Base-by-base conservation (phyloP, 2,329 filamentous ascomycete species). In the Monosporascus sp. region DNA sequence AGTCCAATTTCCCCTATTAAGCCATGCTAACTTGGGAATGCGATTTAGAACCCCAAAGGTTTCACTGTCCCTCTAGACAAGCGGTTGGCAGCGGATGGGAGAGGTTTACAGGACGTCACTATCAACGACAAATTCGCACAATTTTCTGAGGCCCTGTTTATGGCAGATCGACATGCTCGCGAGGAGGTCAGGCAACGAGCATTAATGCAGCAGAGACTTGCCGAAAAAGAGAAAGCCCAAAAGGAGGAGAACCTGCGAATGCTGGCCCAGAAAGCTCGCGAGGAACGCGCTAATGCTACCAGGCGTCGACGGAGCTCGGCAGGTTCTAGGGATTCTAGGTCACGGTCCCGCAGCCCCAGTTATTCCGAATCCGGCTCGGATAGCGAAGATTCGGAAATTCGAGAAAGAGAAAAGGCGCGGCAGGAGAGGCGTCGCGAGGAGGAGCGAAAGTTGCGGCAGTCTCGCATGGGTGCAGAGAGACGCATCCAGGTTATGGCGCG, bases 71-170 rank as follows among this genome's bases (percentile, higher is more conserved):
- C 94, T 0, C 72, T 99, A 50, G 94, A 99, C 70, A 99, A 99
- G 77, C 87, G 94, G 67, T 75, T 99, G 62, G 94, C 94, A 18
- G 93, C 94, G 8, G 93, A 97, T 70, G 94, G 94, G 14, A 82
- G 94, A 64, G 90, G 90, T 1, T 70, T 99, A 57, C 91, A 97
- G 70, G 94, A 99, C 68, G 85, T 96, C 43, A 88, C 90, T 7
- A 97, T 99, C 74, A 97, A 96, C 73, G 94, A 99, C 77, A 97
- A 97, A 69, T 97, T 99, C 67, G 93, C 93, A 2, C 90, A 96
- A 65, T 95, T 99, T 67, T 89, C 91, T 0, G 94, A 99, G 72
- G 91, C 93, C 0, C 76, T 99, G 38, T 95, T 94, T 70, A 95
- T 94, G 59, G 94, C 94, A 1, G 94, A 99, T 68, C 81, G 93